Base-by-base conservation (phyloP, 306 rosid species). In the Morella rubra region DNA sequence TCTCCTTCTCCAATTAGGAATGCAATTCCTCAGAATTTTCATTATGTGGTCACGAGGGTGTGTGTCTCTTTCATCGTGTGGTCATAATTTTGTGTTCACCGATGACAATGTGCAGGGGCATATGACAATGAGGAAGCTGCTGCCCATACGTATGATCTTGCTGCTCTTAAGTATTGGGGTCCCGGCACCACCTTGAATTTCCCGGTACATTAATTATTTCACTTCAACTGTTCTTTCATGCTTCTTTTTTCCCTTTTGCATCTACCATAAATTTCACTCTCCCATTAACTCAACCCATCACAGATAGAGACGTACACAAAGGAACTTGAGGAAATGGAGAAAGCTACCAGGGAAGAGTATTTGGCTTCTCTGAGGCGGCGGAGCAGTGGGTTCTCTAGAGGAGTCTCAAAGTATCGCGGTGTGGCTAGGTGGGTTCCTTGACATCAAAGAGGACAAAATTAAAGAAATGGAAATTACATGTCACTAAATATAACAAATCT, bases 121-220 rank as follows among this genome's bases (percentile, higher is more conserved):
- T 92, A 92, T 79, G 96, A 92, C 44, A 85, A 79, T 50, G 99
- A 96, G 82, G 97, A 92, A 69, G 89, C 91, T 55, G 99, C 99
- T 1, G 99, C 97, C 2, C 97, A 87, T 51, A 89, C 97, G 27
- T 92, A 96, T 51, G 99, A 96, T 77, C 98, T 96, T 22, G 99
- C 98, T 58, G 98, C 99, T 53, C 98, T 96, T 0, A 96, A 92
- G 60, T 92, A 96, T 69, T 92, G 99, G 99, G 98, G 99, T 3
- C 84, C 90, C 0, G 82, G 69, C 5, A 85, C 99, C 53, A 87
- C 79, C 46, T 82, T 96, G 84, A 96, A 96, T 87, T 91, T 92
- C 13, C 84, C 93, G 89, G 99, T 96, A 92, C 4, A 69, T 55
- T 49, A 41, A 10, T 69, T 19, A 11, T 18, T 44, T 22, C 7